Evolutionary conservation across 352 stramenopile species (phyloP), one percentile per base, ranked within the genome.

Genomic region (Phytophthora brassicae): DNA sequence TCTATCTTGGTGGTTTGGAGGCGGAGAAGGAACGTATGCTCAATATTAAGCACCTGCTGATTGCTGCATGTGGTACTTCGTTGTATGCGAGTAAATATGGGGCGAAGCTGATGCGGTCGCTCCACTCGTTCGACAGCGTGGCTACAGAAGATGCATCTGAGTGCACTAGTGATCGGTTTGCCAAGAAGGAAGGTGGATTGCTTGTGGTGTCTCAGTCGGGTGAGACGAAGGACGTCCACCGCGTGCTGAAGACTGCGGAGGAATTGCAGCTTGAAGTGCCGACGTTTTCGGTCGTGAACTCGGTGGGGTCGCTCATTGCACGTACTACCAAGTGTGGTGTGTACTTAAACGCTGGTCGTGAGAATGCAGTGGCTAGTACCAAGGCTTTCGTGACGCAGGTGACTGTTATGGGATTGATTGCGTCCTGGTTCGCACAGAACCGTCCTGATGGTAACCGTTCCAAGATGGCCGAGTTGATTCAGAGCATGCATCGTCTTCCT

Each of bases 321-420:
- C 86, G 97, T 16, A 92, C 84, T 14, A 94, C 84, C 29, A 92
- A 92, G 64, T 88, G 97, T 38, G 97, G 97, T 48, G 96, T 99
- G 20, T 99, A 99, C 75, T 92, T 99, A 53, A 98, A 99, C 69
- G 97, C 97, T 23, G 97, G 97, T 28, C 92, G 96, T 41, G 97
- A 99, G 66, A 99, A 98, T 63, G 96, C 96, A 6, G 97, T 99
- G 12, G 97, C 97, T 4, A 98, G 91, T 68, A 99, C 97, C 31
- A 99, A 99, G 81, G 97, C 97, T 0, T 99, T 99, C 65, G 98
- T 98, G 14, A 99, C 95, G 16, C 97, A 99, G 70, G 96, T 92
- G 35, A 97, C 90, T 0, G 90, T 97, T 57, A 85, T 97, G 75
- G 86, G 84, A 2, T 74, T 97, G 14, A 95, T 97, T 65, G 86